Base-by-base conservation (phyloP, 1,284 basidiomycete species). In the Ceratobasidium sp. region DNA sequence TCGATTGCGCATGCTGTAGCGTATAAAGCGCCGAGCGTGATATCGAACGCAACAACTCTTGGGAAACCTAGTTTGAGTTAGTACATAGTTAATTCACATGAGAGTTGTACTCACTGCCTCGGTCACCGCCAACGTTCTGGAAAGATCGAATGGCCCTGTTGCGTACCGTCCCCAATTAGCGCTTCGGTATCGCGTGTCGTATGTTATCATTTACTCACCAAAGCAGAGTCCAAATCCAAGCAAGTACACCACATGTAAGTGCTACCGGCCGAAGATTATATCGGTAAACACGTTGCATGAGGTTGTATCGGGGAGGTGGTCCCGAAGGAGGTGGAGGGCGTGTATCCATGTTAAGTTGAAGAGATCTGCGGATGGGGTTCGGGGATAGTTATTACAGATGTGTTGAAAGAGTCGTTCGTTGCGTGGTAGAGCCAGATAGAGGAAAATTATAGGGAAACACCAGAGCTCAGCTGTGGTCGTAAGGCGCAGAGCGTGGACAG, bases 401-500 rank as follows among this genome's bases (percentile, higher is more conserved):
- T n/a, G 35, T 38, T 11, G 46, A n/a, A 18, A 8, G 30, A 41
- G 23, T 11, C 35, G 30, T 1, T 61, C 26, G 61, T 9, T 35
- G 38, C 18, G 23, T 23, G 41, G 35, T 21, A 67, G 50, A 55
- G 59, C 43, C n/a, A 16, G n/a, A 43, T 44, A 62, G 23, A 4
- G 38, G 32, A 35, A 55, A 38, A 21, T 55, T n/a, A 46, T 26
- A 21, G 32, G 55, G n/a, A 41, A 62, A 32, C 38, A 70, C 66
- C 54, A 58, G 54, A 70, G 52, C 52, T 55, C 66, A 70, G 54
- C 66, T 58, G 66, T 70, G 66, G 66, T 70, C 54, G 66, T 38
- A 70, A 70, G 66, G 35, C 23, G 52, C 28, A 52, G n/a, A 16
- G 54, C 54, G 43, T 57, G 54, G 55, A 32, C 32, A 1, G 54